Conservation (phyloP, 371 early-diverging fungal genomes). For the Mortierella sp. region DNA sequence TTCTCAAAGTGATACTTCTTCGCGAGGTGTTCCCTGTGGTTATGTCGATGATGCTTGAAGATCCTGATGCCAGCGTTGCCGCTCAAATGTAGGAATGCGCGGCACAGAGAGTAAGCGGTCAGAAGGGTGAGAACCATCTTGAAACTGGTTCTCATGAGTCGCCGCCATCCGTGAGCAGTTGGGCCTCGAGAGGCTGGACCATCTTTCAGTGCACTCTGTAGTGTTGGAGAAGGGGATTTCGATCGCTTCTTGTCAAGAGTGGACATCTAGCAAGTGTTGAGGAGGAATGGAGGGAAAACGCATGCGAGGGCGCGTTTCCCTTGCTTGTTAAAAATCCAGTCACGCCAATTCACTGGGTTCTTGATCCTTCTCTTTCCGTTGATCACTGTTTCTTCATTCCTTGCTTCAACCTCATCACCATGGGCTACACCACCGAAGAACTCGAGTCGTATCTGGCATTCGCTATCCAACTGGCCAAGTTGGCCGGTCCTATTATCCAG, state of each 20-base stretch:
- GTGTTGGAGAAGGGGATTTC: conserved; percentile 8
- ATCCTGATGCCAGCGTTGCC: background rate
- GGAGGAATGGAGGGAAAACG: background rate
- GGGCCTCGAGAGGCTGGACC: background rate
- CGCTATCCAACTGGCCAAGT: conserved; percentile 66
- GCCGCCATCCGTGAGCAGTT: conserved; percentile 1
- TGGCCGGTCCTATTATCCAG: conserved; percentile 72
- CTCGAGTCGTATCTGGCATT: conserved; percentile 63
- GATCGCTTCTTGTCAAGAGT: conserved; percentile 10
- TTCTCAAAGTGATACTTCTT: conserved; percentile 22
- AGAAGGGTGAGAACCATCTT: conserved; percentile 10
- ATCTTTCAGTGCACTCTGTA: background rate
- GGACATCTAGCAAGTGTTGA: background rate
- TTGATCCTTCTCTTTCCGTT: too few relatives aligned
- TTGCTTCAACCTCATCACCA: conserved; percentile 11
- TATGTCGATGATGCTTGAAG: background rate
- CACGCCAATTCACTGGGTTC: too few relatives aligned
- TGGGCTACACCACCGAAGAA: conserved; percentile 38
- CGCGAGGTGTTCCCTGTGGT: background rate
- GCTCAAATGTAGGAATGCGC: background rate
- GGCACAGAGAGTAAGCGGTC: conserved; percentile 6
- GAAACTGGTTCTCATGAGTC: conserved; percentile 8
- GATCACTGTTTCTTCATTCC: background rate
- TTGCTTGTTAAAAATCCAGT: too few relatives aligned
- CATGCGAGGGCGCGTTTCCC: too few relatives aligned